Evolutionary conservation across 1,284 basidiomycete genomes (phyloP).

Genomic region (Mycosarcoma mackinlayi): DNA sequence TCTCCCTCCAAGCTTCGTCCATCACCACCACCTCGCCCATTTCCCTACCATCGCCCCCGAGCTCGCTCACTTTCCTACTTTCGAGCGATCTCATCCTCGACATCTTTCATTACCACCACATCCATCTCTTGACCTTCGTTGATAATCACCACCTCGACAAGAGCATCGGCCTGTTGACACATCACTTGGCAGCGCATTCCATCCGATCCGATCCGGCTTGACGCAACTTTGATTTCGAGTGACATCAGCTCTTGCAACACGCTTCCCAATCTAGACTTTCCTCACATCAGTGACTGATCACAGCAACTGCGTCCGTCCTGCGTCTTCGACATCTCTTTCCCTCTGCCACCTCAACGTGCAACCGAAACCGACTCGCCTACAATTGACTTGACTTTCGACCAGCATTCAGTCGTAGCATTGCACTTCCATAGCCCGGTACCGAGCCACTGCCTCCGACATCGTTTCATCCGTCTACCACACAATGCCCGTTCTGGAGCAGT

Average conservation of each 20-base stretch:
- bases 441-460: no score
- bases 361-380: no score
- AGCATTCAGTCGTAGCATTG: background rate
- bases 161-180: no score
- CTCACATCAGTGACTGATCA: no score
- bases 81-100: background rate
- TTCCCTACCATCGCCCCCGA: background rate
- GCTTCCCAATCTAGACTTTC: no score
- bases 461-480: constrained; percentile 6
- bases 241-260: no score
- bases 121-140: constrained; percentile 6
- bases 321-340: no score
- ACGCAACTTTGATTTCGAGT: no score
- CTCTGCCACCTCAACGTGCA: no score
- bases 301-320: background rate
- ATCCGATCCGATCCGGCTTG: no score
- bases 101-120: constrained; percentile 28
- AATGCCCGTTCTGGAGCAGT: constrained; percentile 58
- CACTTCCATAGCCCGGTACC: background rate
- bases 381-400: no score
- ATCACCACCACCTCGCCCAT: constrained; percentile 5
- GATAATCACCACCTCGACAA: background rate
- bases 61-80: constrained; percentile 3
- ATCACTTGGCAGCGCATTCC: no score
- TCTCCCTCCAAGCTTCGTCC: constrained; percentile 5